Evolutionary conservation across 1,139 yeast species (phyloP), one percentile per base, ranked within the genome.

Genomic region (Yamadazyma atmosphaerica): DNA sequence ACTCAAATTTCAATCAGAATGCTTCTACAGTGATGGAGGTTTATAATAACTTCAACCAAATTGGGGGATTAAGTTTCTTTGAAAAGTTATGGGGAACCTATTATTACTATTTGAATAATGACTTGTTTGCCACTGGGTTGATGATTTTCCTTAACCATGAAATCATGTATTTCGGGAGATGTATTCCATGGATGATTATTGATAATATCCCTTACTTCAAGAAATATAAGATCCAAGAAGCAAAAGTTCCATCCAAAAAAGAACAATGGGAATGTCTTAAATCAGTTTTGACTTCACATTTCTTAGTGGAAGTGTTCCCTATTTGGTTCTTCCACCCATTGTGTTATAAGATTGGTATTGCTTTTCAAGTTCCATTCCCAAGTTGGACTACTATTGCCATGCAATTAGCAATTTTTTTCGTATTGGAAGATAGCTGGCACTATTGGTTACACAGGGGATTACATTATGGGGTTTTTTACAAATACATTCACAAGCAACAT

Each of bases 111-210:
- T 60, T 69, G 47, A 60, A 60, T 39, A 69, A 69, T 46, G 77
- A 71, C 43, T 51, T 71, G 37, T 65, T 72, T 46, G 74, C 77
- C 36, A 87, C 96, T 1, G 96, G 96, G 4, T 61, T 86, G 37
- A 63, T 87, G 52, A 82, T 87, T 54, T 84, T 87, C 58, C 51
- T 73, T 30, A 68, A 83, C 43, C 96, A 87, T 61, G 96, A 87
- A 62, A 39, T 81, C 42, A 81, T 85, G 77, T 87, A 87, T 63
- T 87, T 87, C 58, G 89, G 87, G 36, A 79, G 95, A 59, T 82
- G 89, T 57, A 54, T 87, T 39, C 96, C 96, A 18, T 87, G 95
- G 95, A 76, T 74, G 56, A 73, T 87, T 42, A 77, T 87, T 45
- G 96, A 86, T 58, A 72, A 77, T 50, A 78, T 85, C 36, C 87